Percentiles rank a stretch among this genome's conserved stretches.
Evolutionary conservation across 257 asterid genomes (phyloP).

Genomic region (Jacaranda mimosifolia): DNA sequence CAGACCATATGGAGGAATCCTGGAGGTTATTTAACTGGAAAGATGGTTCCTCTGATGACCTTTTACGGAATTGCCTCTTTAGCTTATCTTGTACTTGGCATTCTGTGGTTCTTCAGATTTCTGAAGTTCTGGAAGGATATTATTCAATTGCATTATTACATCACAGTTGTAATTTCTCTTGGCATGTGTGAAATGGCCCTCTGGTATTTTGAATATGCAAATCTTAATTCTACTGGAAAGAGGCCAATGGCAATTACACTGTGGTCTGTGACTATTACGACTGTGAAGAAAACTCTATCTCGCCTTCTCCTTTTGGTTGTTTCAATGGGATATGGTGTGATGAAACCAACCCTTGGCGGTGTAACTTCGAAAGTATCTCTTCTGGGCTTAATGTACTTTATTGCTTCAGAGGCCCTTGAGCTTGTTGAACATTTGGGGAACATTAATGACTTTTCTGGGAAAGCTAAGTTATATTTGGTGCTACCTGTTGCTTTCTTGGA

Average conservation of each 20-base stretch:
- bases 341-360: background rate
- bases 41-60: conserved; percentile 1
- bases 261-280: background rate
- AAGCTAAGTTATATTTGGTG: background rate
- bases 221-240: background rate
- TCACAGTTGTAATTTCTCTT: background rate
- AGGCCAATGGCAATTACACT: background rate
- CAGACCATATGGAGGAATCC: conserved; percentile 1
- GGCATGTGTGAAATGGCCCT: conserved; percentile 17
- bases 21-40: background rate
- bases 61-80: background rate
- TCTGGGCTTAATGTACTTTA: background rate
- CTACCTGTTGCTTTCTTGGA: background rate
- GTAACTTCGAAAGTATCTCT: background rate
- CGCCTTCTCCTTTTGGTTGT: background rate
- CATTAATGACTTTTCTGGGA: background rate
- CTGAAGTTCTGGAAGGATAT: conserved; percentile 4
- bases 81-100: background rate
- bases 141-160: background rate
- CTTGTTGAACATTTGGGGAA: conserved; percentile 18
- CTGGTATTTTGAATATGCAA: conserved; percentile 11
- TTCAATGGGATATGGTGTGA: conserved; percentile 12
- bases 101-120: background rate
- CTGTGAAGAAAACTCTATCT: background rate
- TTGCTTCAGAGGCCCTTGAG: conserved; percentile 7